A percentile compares a stretch with the other conserved stretches of the same genome.
Evolutionary conservation across 2,329 filamentous ascomycete genomes (phyloP).

Genomic region (Epichloe hybrida): DNA sequence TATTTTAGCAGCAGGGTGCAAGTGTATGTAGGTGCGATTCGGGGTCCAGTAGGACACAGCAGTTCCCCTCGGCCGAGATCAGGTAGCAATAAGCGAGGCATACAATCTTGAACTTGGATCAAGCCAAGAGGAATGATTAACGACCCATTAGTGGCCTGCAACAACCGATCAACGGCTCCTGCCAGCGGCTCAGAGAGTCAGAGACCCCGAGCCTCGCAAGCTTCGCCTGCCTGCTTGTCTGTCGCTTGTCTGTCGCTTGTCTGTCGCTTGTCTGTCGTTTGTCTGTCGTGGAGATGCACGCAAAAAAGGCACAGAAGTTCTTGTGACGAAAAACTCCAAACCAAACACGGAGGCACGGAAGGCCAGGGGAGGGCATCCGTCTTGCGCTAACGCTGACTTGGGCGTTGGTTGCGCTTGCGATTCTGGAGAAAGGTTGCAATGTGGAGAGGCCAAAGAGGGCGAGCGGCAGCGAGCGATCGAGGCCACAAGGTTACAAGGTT

Average conservation of each 20-base stretch:
- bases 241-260: neutral
- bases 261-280: neutral
- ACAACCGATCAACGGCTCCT: neutral
- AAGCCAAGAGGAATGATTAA: too few species aligned
- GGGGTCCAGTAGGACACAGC: neutral
- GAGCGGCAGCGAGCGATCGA: neutral
- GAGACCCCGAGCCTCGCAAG: neutral
- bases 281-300: neutral
- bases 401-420: slow-evolving; percentile 4
- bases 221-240: neutral
- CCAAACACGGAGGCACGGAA: neutral
- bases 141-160: neutral
- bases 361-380: slow-evolving; percentile 7
- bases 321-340: neutral
- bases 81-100: neutral
- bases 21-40: neutral
- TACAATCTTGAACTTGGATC: neutral
- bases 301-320: neutral
- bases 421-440: slow-evolving; percentile 1
- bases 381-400: slow-evolving; percentile 6
- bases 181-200: too few species aligned
- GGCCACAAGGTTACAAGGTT: neutral
- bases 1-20: neutral
- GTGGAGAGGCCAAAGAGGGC: neutral
- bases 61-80: slow-evolving; percentile 6